Base-by-base conservation (phyloP, 106 monocot species). In the Dendrobium nobile region DNA sequence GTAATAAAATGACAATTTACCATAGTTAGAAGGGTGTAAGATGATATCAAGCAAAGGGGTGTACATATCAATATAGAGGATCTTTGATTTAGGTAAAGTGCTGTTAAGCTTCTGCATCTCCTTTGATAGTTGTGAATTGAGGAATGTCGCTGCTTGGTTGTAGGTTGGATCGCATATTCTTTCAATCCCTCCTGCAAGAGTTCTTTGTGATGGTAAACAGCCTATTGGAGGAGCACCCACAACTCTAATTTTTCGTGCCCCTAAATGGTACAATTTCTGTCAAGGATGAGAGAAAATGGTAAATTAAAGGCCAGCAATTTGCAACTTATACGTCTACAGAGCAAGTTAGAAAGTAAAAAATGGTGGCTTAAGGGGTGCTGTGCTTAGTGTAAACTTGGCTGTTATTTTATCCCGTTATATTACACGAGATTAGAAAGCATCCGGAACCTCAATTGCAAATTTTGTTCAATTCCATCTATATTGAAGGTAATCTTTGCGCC, bases 21-120 rank as follows among this genome's bases (percentile, higher is more conserved):
- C 95, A 77, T 91, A 93, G 2, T 47, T 56, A 2, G 4, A 75
- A 7, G 91, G 84, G 18, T 75, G 80, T 16, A 42, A 18, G 45
- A 96, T 89, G 0, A 96, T 47, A 54, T 93, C 88, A 41, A 88
- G 72, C 54, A 91, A 51, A 22, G 85, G 68, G 8, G 58, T 70
- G 80, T 87, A 91, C 28, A 84, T 79, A 73, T 96, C 88, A 1
- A 93, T 41, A 78, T 84, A 93, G 75, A 84, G 47, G 24, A 90
- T 41, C 3, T 2, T 73, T 48, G 80, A 27, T 67, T 79, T 82
- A 40, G 41, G 77, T 17, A 82, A 65, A 51, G 82, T 79, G 13
- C 24, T 73, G 40, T 68, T 80, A 4, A 89, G 80, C 45, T 43
- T 75, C 19, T 81, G 61, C 18, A 90, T 44, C 75, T 82, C 85